Percentiles rank a stretch among this genome's conserved stretches.
phyloP scores from a whole-genome alignment of 257 asterid species.

The Solanum rostratum region DNA sequence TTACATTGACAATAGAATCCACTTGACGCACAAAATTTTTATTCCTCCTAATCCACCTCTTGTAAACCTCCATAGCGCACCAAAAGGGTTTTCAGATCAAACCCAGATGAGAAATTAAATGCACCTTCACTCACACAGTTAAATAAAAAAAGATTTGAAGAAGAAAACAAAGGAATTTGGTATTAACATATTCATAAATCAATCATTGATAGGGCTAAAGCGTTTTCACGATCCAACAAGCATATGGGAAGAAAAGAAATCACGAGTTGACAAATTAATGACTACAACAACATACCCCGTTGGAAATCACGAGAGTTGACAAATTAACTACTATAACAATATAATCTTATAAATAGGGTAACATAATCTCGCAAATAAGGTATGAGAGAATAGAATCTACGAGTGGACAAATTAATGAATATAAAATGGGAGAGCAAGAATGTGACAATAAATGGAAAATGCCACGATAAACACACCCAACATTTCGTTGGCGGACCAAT shows the following conservation, averaged over 20 bases:
- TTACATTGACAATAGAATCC: conserved; percentile 80
- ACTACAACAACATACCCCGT: no score
- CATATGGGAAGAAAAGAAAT: not conserved
- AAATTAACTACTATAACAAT: no score
- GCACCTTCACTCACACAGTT: not conserved
- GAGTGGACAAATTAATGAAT: no score
- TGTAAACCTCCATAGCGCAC: conserved; percentile 69
- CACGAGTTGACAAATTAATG: not conserved
- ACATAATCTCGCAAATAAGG: no score
- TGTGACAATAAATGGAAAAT: not conserved
- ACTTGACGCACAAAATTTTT: conserved; percentile 67
- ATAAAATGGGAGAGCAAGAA: not conserved
- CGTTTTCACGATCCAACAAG: not conserved
- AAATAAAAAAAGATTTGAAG: not conserved
- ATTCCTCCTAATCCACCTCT: conserved; percentile 82
- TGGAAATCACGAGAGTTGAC: no score
- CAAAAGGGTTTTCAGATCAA: not conserved
- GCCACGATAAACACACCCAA: not conserved
- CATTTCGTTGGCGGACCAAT: not conserved
- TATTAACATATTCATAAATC: not conserved
- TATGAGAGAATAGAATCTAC: no score
- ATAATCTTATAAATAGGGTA: no score
- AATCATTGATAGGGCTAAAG: not conserved
- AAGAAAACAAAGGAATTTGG: not conserved
- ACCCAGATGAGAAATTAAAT: not conserved